phyloP scores from a whole-genome alignment of 169 alveolate species.

The Eimeria necatrix region DNA sequence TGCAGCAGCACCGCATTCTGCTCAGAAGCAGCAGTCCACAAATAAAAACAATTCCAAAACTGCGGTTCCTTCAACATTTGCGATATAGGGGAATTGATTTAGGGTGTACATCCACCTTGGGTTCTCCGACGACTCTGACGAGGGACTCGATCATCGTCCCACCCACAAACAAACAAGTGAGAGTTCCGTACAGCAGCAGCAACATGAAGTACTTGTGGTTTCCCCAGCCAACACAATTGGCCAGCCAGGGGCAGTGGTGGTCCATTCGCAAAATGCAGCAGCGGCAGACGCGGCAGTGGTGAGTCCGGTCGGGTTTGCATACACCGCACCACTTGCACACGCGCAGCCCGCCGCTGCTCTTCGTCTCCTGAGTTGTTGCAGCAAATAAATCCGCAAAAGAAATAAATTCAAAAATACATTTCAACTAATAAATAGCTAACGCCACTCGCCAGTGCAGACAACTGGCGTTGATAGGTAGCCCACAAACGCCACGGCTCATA shows the following conservation, averaged over 20 bases:
- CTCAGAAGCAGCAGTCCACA: not conserved
- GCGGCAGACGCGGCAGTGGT: constrained; percentile 93
- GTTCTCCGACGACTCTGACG: constrained; percentile 43
- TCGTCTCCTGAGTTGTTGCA: constrained; percentile 91
- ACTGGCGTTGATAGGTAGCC: too few species aligned
- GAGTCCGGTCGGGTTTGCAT: constrained; percentile 95
- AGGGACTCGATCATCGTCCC: constrained; percentile 87
- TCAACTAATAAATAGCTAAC: too few species aligned
- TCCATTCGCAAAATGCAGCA: constrained; percentile 93
- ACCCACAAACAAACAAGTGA: constrained; percentile 85
- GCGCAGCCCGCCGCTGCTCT: constrained; percentile 92
- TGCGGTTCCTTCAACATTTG: too few species aligned
- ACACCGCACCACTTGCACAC: constrained; percentile 94
- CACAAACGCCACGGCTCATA: too few species aligned
- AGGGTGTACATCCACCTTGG: constrained; percentile 13
- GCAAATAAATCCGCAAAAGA: not conserved
- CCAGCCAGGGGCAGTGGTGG: constrained; percentile 95
- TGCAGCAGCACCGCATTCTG: not conserved
- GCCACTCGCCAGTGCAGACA: too few species aligned
- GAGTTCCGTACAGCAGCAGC: constrained; percentile 88
- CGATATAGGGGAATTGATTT: not conserved
- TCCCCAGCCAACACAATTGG: constrained; percentile 93
- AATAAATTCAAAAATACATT: not conserved
- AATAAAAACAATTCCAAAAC: not conserved
- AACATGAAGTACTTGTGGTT: constrained; percentile 91